These are phyloP conservation scores for Rhizophora apiculata DNA, from an alignment of 345 rosid species.

Conservation along the genomic window DNA sequence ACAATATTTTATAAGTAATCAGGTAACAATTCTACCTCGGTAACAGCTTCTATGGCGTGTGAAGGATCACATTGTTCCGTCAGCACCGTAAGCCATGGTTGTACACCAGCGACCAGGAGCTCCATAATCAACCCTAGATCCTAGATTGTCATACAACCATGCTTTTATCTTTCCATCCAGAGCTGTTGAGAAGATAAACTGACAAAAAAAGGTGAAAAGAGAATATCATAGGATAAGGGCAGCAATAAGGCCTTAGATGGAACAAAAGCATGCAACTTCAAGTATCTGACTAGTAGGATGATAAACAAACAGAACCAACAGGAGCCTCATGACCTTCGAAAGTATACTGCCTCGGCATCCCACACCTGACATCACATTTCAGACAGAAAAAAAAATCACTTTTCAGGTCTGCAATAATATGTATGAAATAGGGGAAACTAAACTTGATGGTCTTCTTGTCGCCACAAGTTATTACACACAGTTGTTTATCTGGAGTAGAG, in stretches of 20 bases:
- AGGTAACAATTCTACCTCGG: slow-evolving; percentile 43
- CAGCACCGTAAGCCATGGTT: slow-evolving; percentile 90
- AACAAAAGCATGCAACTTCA: slow-evolving; percentile 3
- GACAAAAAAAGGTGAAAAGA: slow-evolving; percentile 24
- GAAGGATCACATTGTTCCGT: slow-evolving; percentile 68
- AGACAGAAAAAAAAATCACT: not conserved
- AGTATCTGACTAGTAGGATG: not conserved
- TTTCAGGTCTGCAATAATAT: no score
- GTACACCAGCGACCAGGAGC: slow-evolving; percentile 96
- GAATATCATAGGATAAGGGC: slow-evolving; percentile 16
- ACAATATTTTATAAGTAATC: slow-evolving; percentile 1
- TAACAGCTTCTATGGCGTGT: slow-evolving; percentile 51
- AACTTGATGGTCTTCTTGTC: no score
- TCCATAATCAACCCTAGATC: slow-evolving; percentile 86
- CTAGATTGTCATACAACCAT: slow-evolving; percentile 82
- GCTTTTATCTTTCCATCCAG: slow-evolving; percentile 87
- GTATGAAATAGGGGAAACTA: no score
- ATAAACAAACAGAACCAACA: slow-evolving; percentile 52
- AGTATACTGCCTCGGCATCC: slow-evolving; percentile 75
- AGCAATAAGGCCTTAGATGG: not conserved
- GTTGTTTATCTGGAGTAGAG: slow-evolving; percentile 77
- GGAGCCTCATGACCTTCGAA: slow-evolving; percentile 94
- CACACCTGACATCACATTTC: slow-evolving; percentile 50
- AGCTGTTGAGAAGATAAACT: slow-evolving; percentile 92
- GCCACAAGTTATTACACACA: slow-evolving; percentile 13